Base-by-base conservation (phyloP, 225 moss, liverwort and hornwort genomes). In the Climacium dendroides region DNA sequence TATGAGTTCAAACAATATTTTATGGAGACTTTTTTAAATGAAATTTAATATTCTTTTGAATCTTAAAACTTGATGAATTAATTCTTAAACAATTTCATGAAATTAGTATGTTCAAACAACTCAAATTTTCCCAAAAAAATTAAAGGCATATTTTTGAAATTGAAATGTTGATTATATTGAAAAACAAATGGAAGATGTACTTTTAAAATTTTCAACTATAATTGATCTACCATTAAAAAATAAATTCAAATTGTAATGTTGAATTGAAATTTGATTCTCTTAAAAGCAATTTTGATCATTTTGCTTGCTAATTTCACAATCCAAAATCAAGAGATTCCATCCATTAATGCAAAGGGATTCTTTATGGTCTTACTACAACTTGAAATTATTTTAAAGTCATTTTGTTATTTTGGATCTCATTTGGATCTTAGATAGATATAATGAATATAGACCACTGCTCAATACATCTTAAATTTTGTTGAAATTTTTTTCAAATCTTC, bases 391-490 rank as follows among this genome's bases (percentile, higher is more conserved):
- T 67, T 67, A 22, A 37, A 22, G 6, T 19, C 20, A 66, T 66
- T 37, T n/a, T 6, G 4, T n/a, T 66, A 64, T 19, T 66, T 66
- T 37, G 12, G 66, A 66, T 66, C 20, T 67, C 19, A 67, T 67
- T 23, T n/a, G 19, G 22, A 1, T 67, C 11, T 23, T 12, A 12
- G 13, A 11, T 37, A 37, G 13, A 23, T 37, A 67, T 7, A 65
- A 35, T 19, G 11, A 67, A n/a, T 22, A 23, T 0, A 2, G 0
- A 71, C 43, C 43, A 39, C 2, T 2, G 0, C 0, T 18, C 47
- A 45, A 45, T 28, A 16, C 15, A 45, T 43, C 16, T 9, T 45
- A 71, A 25, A 71, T 15, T 71, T 26, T 71, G 41, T 70, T 1
- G 15, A 4, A 37, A 17, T 0, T 24, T 24, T 24, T 25, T 1